Evolutionary conservation across 768 basidiomycete species (phyloP).

Genomic region (Ramaria rubella): DNA sequence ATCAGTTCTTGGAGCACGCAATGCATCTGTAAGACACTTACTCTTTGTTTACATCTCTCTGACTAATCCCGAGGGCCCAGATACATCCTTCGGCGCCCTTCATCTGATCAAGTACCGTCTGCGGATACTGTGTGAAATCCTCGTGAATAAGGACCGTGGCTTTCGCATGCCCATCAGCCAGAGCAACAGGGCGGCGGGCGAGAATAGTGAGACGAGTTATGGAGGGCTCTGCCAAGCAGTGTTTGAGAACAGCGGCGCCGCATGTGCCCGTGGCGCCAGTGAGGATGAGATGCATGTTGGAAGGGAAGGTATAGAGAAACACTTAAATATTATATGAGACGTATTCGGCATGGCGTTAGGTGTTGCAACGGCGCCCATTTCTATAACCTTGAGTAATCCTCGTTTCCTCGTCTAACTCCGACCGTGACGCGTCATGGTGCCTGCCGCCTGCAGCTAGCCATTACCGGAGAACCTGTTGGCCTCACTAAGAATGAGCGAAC

Average conservation of each 20-base stretch:
- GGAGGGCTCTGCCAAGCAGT: slow-evolving; percentile 25
- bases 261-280: slow-evolving; percentile 32
- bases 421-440: too few relatives aligned
- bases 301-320: too few relatives aligned
- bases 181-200: slow-evolving; percentile 23
- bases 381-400: too few relatives aligned
- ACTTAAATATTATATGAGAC: too few relatives aligned
- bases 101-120: slow-evolving; percentile 23
- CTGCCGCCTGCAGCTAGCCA: too few relatives aligned
- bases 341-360: too few relatives aligned
- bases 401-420: too few relatives aligned
- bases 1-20: background rate
- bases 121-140: slow-evolving; percentile 29
- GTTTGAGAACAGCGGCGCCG: slow-evolving; percentile 27
- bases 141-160: slow-evolving; percentile 26
- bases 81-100: slow-evolving; percentile 30
- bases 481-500: too few relatives aligned
- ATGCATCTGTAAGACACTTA: slow-evolving; percentile 8
- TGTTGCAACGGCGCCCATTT: too few relatives aligned
- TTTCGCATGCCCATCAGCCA: slow-evolving; percentile 18
- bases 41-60: slow-evolving; percentile 21
- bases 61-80: slow-evolving; percentile 32
- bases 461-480: too few relatives aligned
- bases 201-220: slow-evolving; percentile 29
- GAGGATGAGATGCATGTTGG: slow-evolving; percentile 13